These are phyloP conservation scores for Monocercomonoides exilis DNA, from an alignment of 78 protist species.

Conservation along the genomic window DNA sequence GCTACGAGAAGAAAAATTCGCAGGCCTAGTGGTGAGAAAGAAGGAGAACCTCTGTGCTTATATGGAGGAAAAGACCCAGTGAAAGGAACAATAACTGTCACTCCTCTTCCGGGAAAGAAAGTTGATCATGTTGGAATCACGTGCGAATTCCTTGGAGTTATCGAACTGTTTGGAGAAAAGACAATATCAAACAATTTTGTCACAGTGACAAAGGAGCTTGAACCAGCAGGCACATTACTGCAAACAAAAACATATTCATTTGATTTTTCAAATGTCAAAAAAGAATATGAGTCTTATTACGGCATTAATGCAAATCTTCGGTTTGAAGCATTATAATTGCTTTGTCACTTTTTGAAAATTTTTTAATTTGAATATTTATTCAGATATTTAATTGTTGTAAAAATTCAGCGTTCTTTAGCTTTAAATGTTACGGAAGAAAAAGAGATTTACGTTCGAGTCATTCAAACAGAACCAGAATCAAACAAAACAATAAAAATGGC, in stretches of 20 bases:
- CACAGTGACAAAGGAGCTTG: conserved; percentile 63
- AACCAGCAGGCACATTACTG: conserved; percentile 64
- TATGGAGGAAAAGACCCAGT: conserved; percentile 24
- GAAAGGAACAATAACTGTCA: conserved; percentile 7
- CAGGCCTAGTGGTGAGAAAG: not conserved
- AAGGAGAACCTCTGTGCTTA: not conserved
- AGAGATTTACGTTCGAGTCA: conserved; percentile 69
- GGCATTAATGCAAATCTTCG: conserved; percentile 82
- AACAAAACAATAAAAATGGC: conserved; percentile 81
- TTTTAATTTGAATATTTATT: too few species aligned
- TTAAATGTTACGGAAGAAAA: conserved; percentile 54
- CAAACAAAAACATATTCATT: conserved; percentile 20
- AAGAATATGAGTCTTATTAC: conserved; percentile 77
- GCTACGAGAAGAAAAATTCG: not conserved
- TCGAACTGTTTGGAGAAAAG: conserved; percentile 66
- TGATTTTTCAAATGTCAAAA: conserved; percentile 62
- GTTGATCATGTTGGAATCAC: conserved; percentile 77
- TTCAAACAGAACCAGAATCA: conserved; percentile 43
- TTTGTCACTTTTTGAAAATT: not conserved
- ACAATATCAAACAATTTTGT: conserved; percentile 62
- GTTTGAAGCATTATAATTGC: conserved; percentile 12
- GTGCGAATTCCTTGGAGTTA: conserved; percentile 78
- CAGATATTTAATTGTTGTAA: conserved; percentile 70
- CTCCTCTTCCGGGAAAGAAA: conserved; percentile 11
- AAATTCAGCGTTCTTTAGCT: conserved; percentile 43